Evolutionary conservation across 108 stramenopile species (phyloP), one percentile per base, ranked within the genome.

Genomic region (Licmophora abbreviata): DNA sequence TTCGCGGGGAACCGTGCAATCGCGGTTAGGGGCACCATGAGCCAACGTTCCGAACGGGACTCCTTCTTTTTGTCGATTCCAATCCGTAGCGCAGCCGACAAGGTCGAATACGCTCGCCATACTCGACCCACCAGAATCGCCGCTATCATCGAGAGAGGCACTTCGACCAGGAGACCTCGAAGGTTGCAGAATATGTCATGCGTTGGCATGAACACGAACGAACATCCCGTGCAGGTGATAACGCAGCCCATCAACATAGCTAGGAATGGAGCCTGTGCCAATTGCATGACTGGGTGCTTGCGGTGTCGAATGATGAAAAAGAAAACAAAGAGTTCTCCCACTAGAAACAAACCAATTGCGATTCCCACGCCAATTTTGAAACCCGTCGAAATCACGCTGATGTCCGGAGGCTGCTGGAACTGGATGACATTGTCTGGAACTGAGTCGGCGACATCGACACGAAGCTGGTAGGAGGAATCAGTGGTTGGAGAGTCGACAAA

Each of bases 261-360:
- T 31, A 67, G 48, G 34, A 60, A 53, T 10, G 31, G 29, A 5
- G 32, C 51, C 31, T 67, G 66, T 18, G 66, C 58, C 52, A 67
- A 15, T 48, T 28, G 52, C 38, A 67, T 48, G 3, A 59, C 52
- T 8, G 37, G 24, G 35, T 67, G 66, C 24, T 51, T n/a, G 15
- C 58, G 44, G 26, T 59, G 32, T 6, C 23, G 8, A 8, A 52
- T 21, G 29, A 67, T 33, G 35, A 18, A 33, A 22, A 5, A 17
- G 11, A 67, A 42, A 21, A 51, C 36, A 12, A 11, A 0, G 8
- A 35, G 4, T 12, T 25, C 23, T 12, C n/a, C n/a, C 6, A 7
- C 25, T n/a, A 25, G 47, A 20, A 48, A 24, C 20, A 48, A 48
- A 5, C n/a, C 6, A 5, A 25, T 7, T 23, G 25, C 25, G 15